Base-by-base conservation (phyloP, 768 basidiomycete species). In the Neoboletus brunneissimus region DNA sequence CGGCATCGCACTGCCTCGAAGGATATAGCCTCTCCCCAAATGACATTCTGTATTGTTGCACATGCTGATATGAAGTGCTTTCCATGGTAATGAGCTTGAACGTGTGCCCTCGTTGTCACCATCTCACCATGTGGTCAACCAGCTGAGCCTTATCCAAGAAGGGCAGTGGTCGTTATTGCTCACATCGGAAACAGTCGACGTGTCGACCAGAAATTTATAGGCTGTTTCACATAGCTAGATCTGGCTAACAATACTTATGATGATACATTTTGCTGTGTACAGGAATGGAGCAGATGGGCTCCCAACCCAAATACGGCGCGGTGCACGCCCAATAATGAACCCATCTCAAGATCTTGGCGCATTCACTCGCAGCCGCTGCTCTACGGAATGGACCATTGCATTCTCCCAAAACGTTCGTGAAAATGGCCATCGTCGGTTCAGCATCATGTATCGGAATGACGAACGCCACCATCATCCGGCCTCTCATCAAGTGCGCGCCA, bases 11-110 rank as follows among this genome's bases (percentile, higher is more conserved):
- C 43, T 35, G 49, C 56, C 43, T 51, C 25, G 27, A 20, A 15
- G 47, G 51, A 57, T 44, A 61, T 52, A 53, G 60, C 55, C 60
- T 62, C 38, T 38, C 37, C 48, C 13, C n/a, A 16, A 16, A 35
- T 45, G 50, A 40, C 27, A 22, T 37, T 52, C 27, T 51, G 32
- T 16, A 37, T 37, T 32, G 40, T 34, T 12, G 8, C 34, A 51
- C 27, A 48, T 45, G 32, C 41, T 9, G 20, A 60, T 61, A 45
- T 52, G 57, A 27, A 7, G 11, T 27, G 9, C 45, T 47, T 43
- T 43, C n/a, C 27, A 18, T 43, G 42, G 34, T 56, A 29, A 56
- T 37, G 20, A n/a, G 11, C 15, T 22, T 31, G 29, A 22, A 20
- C 13, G 22, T 40, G 22, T 12, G 34, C 32, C 23, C 58, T 22